Evolutionary conservation across 176 grass and related monocot genomes (phyloP), one percentile per base, ranked within the genome.

Genomic region (Carex kokanica): DNA sequence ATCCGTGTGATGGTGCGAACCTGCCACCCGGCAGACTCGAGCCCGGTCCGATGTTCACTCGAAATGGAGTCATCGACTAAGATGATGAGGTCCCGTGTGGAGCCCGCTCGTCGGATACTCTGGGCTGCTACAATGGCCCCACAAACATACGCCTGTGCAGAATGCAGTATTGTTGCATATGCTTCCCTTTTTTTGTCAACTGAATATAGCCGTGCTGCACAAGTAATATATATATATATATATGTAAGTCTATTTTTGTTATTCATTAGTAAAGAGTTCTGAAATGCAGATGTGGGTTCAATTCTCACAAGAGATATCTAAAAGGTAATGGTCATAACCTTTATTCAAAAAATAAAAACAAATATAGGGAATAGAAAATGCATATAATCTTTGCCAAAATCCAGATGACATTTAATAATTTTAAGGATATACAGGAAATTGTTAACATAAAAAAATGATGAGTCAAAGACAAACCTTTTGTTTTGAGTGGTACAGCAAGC

Each of bases 91-190:
- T 97, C 94, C 17, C 94, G 80, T 6, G 94, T 92, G 38, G 94
- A 97, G 40, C 94, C 94, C 17, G 92, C 92, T 83, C 91, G 92
- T 40, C 94, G 90, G 83, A 97, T 97, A 75, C 94, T 97, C 69
- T 94, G 94, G 56, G 94, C 94, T 29, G 92, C 94, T 36, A 91
- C 78, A n/a, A 97, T 97, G 6, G 94, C 94, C 67, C 94, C 94
- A 0, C 94, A 97, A 59, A 97, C 94, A 82, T 97, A 97, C 18
- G 86, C 85, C 13, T 91, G 88, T 38, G 94, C 94, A 5, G 94
- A 97, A 88, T 97, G 94, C 72, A 97, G 83, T 81, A 97, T 97
- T 3, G 94, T 97, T 23, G 92, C 94, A 51, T 94, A 97, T 45
- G 94, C 94, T 74, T 94, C 94, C 31, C 92, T 89, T 43, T 81